Conservation (phyloP, 2,329 filamentous ascomycete genomes). For the Trichoderma atroviride region DNA sequence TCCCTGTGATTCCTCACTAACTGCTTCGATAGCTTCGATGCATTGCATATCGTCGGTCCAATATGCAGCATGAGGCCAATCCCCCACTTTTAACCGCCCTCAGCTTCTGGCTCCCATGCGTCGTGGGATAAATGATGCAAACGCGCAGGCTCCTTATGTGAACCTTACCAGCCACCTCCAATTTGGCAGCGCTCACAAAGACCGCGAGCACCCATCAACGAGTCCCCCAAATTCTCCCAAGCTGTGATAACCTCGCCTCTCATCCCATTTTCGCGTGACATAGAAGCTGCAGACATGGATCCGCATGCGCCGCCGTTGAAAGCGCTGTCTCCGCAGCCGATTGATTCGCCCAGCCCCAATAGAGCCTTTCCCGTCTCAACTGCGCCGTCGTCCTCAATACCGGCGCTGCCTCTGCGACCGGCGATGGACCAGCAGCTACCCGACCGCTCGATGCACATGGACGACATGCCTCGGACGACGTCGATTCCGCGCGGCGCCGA, state of each 20-base stretch:
- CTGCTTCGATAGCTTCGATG: background rate
- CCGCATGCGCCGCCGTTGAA: constrained; percentile 20
- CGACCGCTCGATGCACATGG: constrained; percentile 31
- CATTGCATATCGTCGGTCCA: constrained; percentile 17
- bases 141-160: background rate
- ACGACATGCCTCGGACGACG: constrained; percentile 25
- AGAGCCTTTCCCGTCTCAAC: constrained; percentile 9
- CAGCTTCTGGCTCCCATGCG: background rate
- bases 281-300: constrained; percentile 22
- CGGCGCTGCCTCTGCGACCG: constrained; percentile 30
- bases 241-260: background rate
- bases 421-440: constrained; percentile 32
- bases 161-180: constrained; percentile 25
- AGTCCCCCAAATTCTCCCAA: background rate
- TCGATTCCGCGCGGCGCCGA: constrained; percentile 26
- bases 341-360: constrained; percentile 18
- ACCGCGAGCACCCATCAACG: background rate
- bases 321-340: constrained; percentile 19
- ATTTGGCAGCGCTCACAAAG: constrained; percentile 1
- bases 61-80: constrained; percentile 7
- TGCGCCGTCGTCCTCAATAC: background rate
- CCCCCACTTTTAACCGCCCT: constrained; percentile 23
- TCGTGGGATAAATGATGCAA: background rate
- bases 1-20: background rate
- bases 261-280: constrained; percentile 6